Conservation (phyloP, 306 rosid genomes). For the Calophaca sinica region DNA sequence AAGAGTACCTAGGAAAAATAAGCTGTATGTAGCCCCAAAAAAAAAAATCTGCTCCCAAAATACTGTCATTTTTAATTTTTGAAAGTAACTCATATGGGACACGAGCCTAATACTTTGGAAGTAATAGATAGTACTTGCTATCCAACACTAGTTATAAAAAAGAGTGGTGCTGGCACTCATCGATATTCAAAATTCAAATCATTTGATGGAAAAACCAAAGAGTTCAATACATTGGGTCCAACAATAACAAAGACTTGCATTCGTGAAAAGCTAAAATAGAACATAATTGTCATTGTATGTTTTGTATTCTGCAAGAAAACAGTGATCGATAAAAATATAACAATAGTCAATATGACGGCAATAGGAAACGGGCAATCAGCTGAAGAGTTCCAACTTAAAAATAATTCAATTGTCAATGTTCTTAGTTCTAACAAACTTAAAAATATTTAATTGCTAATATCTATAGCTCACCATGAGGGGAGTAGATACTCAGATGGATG, state of each 20-base stretch:
- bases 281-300: slow-evolving; percentile 8
- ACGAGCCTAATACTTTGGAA: neutral
- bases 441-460: slow-evolving; percentile 27
- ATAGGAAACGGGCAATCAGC: neutral
- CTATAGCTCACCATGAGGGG: slow-evolving; percentile 82
- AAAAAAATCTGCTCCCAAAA: neutral
- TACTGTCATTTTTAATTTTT: neutral
- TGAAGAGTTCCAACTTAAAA: slow-evolving; percentile 44
- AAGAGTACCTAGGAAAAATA: neutral
- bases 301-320: slow-evolving; percentile 17
- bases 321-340: slow-evolving; percentile 22
- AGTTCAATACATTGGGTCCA: slow-evolving; percentile 1
- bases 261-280: neutral
- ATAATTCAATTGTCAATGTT: slow-evolving; percentile 58
- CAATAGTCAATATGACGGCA: neutral
- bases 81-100: slow-evolving; percentile 5
- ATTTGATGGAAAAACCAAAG: slow-evolving; percentile 31
- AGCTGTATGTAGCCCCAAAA: neutral
- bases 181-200: neutral
- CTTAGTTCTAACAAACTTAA: slow-evolving; percentile 48
- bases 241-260: slow-evolving; percentile 12
- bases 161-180: neutral
- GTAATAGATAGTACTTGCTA: slow-evolving; percentile 10
- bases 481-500: slow-evolving; percentile 92
- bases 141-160: slow-evolving; percentile 27